These are phyloP conservation scores for Pythium chondricola DNA, from an alignment of 352 stramenopile species.

Conservation along the genomic window DNA sequence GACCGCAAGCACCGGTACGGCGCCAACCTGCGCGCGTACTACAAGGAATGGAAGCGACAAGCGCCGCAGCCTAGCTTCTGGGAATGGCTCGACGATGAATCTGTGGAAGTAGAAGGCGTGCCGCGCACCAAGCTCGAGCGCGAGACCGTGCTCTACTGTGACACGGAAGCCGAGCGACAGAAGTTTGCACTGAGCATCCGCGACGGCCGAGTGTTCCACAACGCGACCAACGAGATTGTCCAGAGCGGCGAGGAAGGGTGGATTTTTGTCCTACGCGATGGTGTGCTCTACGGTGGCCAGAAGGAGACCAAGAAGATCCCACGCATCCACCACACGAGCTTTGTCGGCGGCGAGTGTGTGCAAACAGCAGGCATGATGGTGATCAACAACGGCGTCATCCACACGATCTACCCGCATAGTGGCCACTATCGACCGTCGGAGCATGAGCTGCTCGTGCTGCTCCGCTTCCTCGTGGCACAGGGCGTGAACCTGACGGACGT, in stretches of 20 bases:
- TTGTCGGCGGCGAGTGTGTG: conserved; percentile 95
- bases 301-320: conserved; percentile 93
- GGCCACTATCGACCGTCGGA: conserved; percentile 96
- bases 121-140: conserved; percentile 90
- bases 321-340: conserved; percentile 97
- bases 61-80: conserved; percentile 78
- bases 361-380: conserved; percentile 96
- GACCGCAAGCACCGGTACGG: conserved; percentile 84
- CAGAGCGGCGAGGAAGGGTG: conserved; percentile 91
- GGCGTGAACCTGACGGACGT: conserved; percentile 88
- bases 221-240: conserved; percentile 67
- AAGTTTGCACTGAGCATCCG: conserved; percentile 85
- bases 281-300: conserved; percentile 90
- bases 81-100: conserved; percentile 86
- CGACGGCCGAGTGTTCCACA: conserved; percentile 58
- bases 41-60: conserved; percentile 94
- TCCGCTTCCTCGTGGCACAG: conserved; percentile 90
- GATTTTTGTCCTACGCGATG: conserved; percentile 96
- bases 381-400: conserved; percentile 86
- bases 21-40: conserved; percentile 96
- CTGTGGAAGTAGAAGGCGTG: conserved; percentile 82
- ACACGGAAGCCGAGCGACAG: conserved; percentile 81
- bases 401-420: conserved; percentile 95
- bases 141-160: conserved; percentile 94
- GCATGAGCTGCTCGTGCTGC: conserved; percentile 91